phyloP scores from a whole-genome alignment of 2,329 filamentous ascomycete species.

The Arthroderma sp. region DNA sequence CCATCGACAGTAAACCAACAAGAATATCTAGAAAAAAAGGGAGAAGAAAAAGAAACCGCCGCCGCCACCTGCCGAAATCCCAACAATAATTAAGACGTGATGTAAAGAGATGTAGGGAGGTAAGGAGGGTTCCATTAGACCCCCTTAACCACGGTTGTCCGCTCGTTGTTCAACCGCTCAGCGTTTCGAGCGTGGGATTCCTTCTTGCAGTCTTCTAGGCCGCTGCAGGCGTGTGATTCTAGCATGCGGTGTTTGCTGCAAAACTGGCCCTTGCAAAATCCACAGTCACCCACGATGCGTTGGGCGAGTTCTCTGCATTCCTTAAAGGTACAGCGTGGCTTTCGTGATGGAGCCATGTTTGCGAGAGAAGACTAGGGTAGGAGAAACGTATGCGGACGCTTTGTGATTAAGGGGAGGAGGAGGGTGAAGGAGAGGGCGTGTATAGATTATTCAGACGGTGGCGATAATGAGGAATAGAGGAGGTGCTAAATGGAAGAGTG shows the following conservation, averaged over 20 bases:
- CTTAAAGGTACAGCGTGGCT: conserved; percentile 71
- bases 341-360: conserved; percentile 32
- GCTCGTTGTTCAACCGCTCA: conserved; percentile 79
- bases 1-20: conserved; percentile 7
- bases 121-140: conserved; percentile 40
- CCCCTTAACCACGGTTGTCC: conserved; percentile 86
- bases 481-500: neutral
- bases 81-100: too few relatives aligned
- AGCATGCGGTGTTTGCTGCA: conserved; percentile 89
- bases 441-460: neutral
- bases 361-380: neutral
- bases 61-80: neutral
- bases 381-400: neutral
- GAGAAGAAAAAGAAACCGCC: conserved; percentile 39
- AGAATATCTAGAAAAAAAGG: conserved; percentile 31
- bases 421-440: neutral
- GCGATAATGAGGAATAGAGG: neutral
- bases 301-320: conserved; percentile 79
- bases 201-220: conserved; percentile 94
- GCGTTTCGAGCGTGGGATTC: conserved; percentile 91
- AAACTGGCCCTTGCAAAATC: conserved; percentile 86
- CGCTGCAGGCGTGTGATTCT: conserved; percentile 86
- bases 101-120: neutral
- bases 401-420: neutral
- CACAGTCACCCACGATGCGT: conserved; percentile 90